Evolutionary conservation across 805 yeast genomes (phyloP), one percentile per base, ranked within the genome.

Genomic region (Saturnispora sanitii): DNA sequence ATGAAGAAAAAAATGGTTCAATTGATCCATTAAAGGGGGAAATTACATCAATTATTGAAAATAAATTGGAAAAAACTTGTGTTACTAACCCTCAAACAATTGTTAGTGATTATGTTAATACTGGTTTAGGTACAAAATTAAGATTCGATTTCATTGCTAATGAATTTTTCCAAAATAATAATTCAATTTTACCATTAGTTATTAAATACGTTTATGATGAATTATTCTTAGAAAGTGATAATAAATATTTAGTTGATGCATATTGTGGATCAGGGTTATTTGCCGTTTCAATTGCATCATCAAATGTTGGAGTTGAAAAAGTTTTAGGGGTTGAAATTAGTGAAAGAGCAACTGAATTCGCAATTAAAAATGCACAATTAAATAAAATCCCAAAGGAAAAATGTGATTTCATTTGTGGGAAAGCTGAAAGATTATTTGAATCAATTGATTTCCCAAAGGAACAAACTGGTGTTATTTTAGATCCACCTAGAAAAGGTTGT

Each of bases 401-500:
- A 57, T 85, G 96, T 43, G 73, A 70, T 31, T 92, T 90, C 54
- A 76, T 90, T 28, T 85, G 78, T 21, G 98, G 97, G 26, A 84
- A 87, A 56, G 97, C 97, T 2, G 96, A 88, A 58, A 73, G 77
- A 58, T 79, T 92, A 44, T 92, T 92, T 60, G 82, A 72, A 38
- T 75, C 76, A 43, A 82, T 83, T 46, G 81, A 79, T 46, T 75
- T 86, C 3, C 94, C 95, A 6, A 68, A 74, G 29, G 75, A 71
- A 35, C 66, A 78, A 51, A 92, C 97, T 0, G 77, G 95, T 9
- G 92, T 92, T 28, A 87, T 92, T 44, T 73, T 92, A 53, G 98
- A 92, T 60, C 98, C 98, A 4, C 95, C 97, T 33, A 77, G 98
- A 59, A 92, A 90, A 60, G 98, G 98, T 2, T 90, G 97, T 61